Evolutionary conservation across 192 early-diverging fungal species (phyloP).

Genomic region (Phlyctochytrium bullatum): DNA sequence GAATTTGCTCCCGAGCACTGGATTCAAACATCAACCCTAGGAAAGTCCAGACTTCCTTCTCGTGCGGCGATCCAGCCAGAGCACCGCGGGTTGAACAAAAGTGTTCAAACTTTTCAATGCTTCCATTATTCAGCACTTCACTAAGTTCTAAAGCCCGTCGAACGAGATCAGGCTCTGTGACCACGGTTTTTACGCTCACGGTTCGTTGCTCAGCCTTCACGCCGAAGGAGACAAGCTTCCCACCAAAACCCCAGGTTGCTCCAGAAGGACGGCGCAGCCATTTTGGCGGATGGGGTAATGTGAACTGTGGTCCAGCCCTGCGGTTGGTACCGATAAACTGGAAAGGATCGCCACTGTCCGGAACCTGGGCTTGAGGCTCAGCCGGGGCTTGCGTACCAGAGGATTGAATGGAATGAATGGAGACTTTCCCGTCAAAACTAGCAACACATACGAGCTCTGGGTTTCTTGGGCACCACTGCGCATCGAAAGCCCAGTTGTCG

Average conservation of each 20-base stretch:
- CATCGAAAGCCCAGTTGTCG: constrained; percentile 95
- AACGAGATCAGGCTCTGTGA: constrained; percentile 72
- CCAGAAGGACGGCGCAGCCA: constrained; percentile 91
- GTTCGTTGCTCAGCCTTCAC: constrained; percentile 23
- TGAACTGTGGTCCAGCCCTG: constrained; percentile 23
- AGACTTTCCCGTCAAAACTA: constrained; percentile 93
- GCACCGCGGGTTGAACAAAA: constrained; percentile 40
- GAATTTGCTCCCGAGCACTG: constrained; percentile 73
- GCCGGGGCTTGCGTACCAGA: constrained; percentile 7
- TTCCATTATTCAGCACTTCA: constrained; percentile 48
- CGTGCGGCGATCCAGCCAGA: constrained; percentile 19
- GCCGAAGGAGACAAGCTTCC: constrained; percentile 78
- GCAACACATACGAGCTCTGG: constrained; percentile 86
- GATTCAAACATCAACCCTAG: constrained; percentile 79
- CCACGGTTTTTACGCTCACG: constrained; percentile 65
- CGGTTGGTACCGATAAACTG: constrained; percentile 22
- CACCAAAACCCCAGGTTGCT: constrained; percentile 86
- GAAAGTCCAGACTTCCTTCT: constrained; percentile 70
- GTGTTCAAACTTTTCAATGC: constrained; percentile 24
- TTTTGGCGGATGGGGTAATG: constrained; percentile 75
- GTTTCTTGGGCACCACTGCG: constrained; percentile 92
- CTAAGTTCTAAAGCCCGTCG: constrained; percentile 73
- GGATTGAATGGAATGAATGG: constrained; percentile 75
- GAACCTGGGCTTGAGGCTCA: constrained; percentile 1
- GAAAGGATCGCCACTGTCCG: constrained; percentile 19